These are phyloP conservation scores for Hirschfeldia incana DNA, from an alignment of 345 rosid species.

Conservation along the genomic window DNA sequence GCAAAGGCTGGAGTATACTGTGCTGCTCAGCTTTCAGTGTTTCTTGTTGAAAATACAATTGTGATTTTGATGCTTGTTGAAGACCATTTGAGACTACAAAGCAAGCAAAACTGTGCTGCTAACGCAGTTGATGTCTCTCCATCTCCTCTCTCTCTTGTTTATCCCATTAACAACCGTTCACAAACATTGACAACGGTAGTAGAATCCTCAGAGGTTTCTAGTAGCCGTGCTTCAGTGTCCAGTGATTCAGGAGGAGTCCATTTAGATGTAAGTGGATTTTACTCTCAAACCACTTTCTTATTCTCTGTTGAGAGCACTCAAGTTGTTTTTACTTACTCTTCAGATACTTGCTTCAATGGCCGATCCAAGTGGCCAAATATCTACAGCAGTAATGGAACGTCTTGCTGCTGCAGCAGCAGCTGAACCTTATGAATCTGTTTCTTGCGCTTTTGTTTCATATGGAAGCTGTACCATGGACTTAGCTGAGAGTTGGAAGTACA, in stretches of 20 bases:
- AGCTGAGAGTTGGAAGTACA: conserved; percentile 94
- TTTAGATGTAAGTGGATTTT: conserved; percentile 72
- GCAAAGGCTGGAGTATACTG: conserved; percentile 83
- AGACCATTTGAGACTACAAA: conserved; percentile 92
- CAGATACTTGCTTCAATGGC: conserved; percentile 99
- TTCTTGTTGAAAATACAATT: conserved; percentile 93
- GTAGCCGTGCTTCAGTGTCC: conserved; percentile 59
- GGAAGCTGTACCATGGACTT: conserved; percentile 90
- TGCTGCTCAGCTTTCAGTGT: conserved; percentile 93
- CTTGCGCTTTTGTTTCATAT: conserved; percentile 93
- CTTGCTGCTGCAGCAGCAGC: conserved; percentile 96
- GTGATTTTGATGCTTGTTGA: conserved; percentile 98
- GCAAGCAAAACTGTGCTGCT: conserved; percentile 77
- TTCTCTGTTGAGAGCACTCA: conserved; percentile 8
- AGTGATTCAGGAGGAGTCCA: conserved; percentile 72
- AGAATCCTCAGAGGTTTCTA: conserved; percentile 58
- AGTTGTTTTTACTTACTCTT: conserved; percentile 21
- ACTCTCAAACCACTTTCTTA: conserved; percentile 22
- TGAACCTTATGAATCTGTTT: conserved; percentile 94
- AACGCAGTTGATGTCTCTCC: conserved; percentile 52
- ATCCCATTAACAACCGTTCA: conserved; percentile 53
- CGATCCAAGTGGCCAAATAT: conserved; percentile 89
- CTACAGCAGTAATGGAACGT: conserved; percentile 90
- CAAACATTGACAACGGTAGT: conserved; percentile 41
- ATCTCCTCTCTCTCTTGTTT: conserved; percentile 79